Evolutionary conservation across 495 filamentous ascomycete species (phyloP).

Genomic region (Aspergillus carlsbadensis): DNA sequence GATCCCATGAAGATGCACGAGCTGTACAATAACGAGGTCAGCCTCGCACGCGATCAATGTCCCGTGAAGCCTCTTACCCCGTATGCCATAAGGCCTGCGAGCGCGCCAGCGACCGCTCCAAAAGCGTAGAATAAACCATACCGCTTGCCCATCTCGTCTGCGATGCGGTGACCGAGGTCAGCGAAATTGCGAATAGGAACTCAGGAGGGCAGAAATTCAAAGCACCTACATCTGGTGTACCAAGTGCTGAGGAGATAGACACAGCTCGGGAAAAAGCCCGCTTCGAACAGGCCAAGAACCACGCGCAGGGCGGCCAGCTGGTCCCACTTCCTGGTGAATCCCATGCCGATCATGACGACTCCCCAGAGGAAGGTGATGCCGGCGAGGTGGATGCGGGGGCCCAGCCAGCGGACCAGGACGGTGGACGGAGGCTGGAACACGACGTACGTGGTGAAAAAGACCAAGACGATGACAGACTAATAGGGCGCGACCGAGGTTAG

Average conservation of each 20-base stretch:
- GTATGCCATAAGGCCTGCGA: neutral
- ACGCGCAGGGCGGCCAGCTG: conserved; percentile 47
- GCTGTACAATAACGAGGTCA: too few relatives aligned
- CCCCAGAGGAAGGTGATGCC: conserved; percentile 1
- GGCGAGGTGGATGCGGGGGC: neutral
- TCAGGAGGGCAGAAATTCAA: too few relatives aligned
- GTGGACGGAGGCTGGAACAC: neutral
- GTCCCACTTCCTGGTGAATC: conserved; percentile 27
- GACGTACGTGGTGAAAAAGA: conserved; percentile 3
- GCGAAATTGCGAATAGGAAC: too few relatives aligned
- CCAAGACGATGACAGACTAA: neutral
- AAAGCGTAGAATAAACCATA: neutral
- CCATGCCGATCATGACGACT: neutral
- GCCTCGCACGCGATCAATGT: too few relatives aligned
- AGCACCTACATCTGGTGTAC: too few relatives aligned
- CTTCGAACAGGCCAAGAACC: conserved; percentile 55
- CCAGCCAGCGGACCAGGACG: neutral
- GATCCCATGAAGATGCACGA: neutral
- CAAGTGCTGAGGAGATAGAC: conserved; percentile 53
- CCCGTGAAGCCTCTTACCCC: too few relatives aligned
- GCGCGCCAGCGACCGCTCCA: neutral
- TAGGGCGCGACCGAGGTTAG: too few relatives aligned
- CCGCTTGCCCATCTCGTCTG: neutral
- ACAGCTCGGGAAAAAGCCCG: conserved; percentile 51
- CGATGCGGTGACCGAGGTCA: too few relatives aligned